These are phyloP conservation scores for Beauveria pseudobassiana DNA, from an alignment of 2,329 filamentous ascomycete genomes.

Conservation along the genomic window DNA sequence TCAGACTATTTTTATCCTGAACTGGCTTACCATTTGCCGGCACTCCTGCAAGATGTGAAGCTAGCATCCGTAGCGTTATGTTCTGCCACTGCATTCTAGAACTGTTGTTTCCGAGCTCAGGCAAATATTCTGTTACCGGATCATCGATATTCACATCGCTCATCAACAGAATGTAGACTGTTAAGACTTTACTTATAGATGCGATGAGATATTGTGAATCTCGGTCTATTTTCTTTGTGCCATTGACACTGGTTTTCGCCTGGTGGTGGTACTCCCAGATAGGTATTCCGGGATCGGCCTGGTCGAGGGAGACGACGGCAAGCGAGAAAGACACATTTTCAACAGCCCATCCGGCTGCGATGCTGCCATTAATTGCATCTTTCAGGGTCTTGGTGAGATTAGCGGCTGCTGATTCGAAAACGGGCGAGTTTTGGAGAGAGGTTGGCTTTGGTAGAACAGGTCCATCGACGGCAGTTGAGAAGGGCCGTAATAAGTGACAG, in stretches of 20 bases:
- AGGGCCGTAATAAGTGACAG: too few species aligned
- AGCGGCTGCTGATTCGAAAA: constrained; percentile 21
- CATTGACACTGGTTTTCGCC: constrained; percentile 25
- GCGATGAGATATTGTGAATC: constrained; percentile 36
- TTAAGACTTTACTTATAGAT: constrained; percentile 32
- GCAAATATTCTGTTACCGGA: constrained; percentile 28
- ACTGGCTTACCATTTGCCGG: constrained; percentile 28
- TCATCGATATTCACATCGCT: constrained; percentile 26
- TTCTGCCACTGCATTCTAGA: constrained; percentile 25
- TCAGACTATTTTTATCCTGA: background rate
- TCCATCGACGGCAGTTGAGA: constrained; percentile 17
- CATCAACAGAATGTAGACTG: constrained; percentile 29
- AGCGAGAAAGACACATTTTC: constrained; percentile 33
- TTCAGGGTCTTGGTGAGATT: constrained; percentile 22
- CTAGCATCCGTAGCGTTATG: constrained; percentile 30
- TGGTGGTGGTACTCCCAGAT: constrained; percentile 37
- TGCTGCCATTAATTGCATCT: constrained; percentile 15
- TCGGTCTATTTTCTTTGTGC: constrained; percentile 23
- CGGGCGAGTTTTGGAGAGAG: constrained; percentile 18
- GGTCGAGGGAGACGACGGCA: constrained; percentile 25
- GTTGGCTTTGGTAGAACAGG: constrained; percentile 22
- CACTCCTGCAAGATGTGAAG: constrained; percentile 28
- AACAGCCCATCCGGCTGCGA: constrained; percentile 25
- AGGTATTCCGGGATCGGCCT: constrained; percentile 18
- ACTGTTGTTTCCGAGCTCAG: constrained; percentile 18